phyloP scores from a whole-genome alignment of 345 rosid genomes.

The Excoecaria cochinchinensis region DNA sequence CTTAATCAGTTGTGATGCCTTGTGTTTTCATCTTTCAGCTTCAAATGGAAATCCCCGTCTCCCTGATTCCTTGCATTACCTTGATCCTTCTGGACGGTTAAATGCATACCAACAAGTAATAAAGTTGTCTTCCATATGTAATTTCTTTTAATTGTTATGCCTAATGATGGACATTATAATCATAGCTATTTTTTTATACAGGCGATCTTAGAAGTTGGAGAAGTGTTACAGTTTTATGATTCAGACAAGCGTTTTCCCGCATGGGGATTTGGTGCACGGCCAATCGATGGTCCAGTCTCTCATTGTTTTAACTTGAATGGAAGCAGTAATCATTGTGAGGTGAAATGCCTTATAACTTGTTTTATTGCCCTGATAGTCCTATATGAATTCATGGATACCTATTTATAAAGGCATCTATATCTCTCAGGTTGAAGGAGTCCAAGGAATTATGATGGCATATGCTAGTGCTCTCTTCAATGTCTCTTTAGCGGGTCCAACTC shows the following conservation, averaged over 20 bases:
- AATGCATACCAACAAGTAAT: slow-evolving; percentile 78
- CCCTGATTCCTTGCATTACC: slow-evolving; percentile 81
- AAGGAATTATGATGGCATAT: slow-evolving; percentile 82
- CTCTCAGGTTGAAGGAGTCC: slow-evolving; percentile 85
- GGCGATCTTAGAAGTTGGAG: slow-evolving; percentile 90
- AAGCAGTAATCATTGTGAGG: slow-evolving; percentile 80
- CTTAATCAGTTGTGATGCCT: background rate
- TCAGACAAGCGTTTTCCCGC: slow-evolving; percentile 79
- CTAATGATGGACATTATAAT: slow-evolving; percentile 2
- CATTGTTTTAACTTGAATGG: slow-evolving; percentile 97
- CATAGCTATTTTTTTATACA: slow-evolving; percentile 22
- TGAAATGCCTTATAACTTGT: slow-evolving; percentile 22
- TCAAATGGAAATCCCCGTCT: slow-evolving; percentile 94
- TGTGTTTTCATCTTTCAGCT: slow-evolving; percentile 45
- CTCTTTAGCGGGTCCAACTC: slow-evolving; percentile 94
- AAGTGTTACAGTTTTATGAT: slow-evolving; percentile 86
- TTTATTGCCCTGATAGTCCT: slow-evolving; percentile 2
- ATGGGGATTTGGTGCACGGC: slow-evolving; percentile 99
- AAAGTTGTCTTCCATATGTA: slow-evolving; percentile 1
- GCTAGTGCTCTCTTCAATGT: slow-evolving; percentile 78
- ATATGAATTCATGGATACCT: slow-evolving; percentile 5
- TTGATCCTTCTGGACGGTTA: slow-evolving; percentile 65
- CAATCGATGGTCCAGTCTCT: slow-evolving; percentile 91
- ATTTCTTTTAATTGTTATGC: slow-evolving; percentile 1
- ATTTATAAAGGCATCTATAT: slow-evolving; percentile 14